These are phyloP conservation scores for Fusarium sp. DNA, from an alignment of 2,329 filamentous ascomycete species.

Conservation along the genomic window DNA sequence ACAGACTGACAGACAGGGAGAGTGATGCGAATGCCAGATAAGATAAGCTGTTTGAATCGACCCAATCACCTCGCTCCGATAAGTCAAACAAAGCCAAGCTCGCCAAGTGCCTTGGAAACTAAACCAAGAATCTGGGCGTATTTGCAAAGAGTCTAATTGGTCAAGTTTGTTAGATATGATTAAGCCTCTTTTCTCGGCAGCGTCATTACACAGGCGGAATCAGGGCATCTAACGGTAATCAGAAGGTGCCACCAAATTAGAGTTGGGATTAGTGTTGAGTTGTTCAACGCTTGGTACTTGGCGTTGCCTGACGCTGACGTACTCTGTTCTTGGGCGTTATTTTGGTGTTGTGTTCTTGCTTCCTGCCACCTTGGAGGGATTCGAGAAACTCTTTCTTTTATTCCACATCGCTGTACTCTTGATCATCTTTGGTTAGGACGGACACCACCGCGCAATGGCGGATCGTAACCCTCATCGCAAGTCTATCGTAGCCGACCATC, in stretches of 20 bases:
- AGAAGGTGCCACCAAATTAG: slow-evolving; percentile 1
- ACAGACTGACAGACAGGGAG: too few relatives aligned
- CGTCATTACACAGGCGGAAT: slow-evolving; percentile 19
- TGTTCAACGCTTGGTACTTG: slow-evolving; percentile 30
- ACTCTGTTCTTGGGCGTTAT: background rate
- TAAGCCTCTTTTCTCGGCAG: slow-evolving; percentile 32
- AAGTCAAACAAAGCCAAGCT: slow-evolving; percentile 13
- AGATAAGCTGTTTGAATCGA: fast-evolving
- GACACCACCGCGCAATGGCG: slow-evolving; percentile 7
- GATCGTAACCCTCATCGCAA: slow-evolving; percentile 8
- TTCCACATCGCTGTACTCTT: too few relatives aligned
- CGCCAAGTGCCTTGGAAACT: slow-evolving; percentile 23
- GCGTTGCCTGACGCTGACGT: slow-evolving; percentile 28
- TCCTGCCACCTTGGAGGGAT: background rate
- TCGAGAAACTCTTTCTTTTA: too few relatives aligned
- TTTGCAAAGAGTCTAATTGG: slow-evolving; percentile 4
- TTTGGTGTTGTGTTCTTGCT: background rate
- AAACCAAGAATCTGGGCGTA: slow-evolving; percentile 9
- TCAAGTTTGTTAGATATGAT: background rate
- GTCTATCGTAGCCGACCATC: slow-evolving; percentile 44
- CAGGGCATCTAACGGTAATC: slow-evolving; percentile 3
- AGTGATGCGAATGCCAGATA: background rate
- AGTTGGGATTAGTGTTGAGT: slow-evolving; percentile 18
- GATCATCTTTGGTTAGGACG: too few relatives aligned
- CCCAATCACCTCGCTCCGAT: background rate